Percentiles rank a stretch among this genome's conserved stretches.
Evolutionary conservation across 352 stramenopile genomes (phyloP).

Genomic region (Hyaloperonospora brassicae): DNA sequence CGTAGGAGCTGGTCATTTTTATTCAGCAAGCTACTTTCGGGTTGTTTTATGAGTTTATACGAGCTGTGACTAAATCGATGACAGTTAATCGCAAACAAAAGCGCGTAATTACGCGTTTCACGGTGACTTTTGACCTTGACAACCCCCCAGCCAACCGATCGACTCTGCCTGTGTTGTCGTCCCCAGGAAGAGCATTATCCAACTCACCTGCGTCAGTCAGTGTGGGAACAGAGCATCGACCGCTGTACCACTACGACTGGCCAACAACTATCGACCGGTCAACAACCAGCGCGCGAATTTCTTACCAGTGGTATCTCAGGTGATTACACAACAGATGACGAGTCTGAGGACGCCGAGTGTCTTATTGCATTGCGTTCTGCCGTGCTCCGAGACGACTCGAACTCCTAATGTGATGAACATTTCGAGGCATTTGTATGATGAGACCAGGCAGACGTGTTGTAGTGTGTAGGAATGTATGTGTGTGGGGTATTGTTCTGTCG

Average conservation of each 20-base stretch:
- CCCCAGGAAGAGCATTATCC: conserved; percentile 7
- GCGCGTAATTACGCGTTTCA: neutral
- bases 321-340: conserved; percentile 89
- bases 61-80: too few relatives aligned
- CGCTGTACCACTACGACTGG: too few relatives aligned
- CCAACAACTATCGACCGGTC: neutral
- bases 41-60: too few relatives aligned
- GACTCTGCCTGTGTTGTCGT: conserved; percentile 1
- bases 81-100: too few relatives aligned
- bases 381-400: conserved; percentile 39
- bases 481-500: conserved; percentile 25
- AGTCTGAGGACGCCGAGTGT: conserved; percentile 76
- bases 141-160: conserved; percentile 6
- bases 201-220: conserved; percentile 9
- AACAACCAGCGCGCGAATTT: conserved; percentile 1
- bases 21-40: too few relatives aligned
- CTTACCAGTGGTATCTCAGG: conserved; percentile 36
- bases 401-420: conserved; percentile 77
- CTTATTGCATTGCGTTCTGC: conserved; percentile 77
- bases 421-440: conserved; percentile 91
- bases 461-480: conserved; percentile 17
- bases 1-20: too few relatives aligned
- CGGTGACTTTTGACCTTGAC: neutral
- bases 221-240: too few relatives aligned
- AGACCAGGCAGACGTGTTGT: conserved; percentile 35